Percentiles rank a stretch among this genome's conserved stretches.
Evolutionary conservation across 306 rosid species (phyloP).

Genomic region (Inga leiocalycina): DNA sequence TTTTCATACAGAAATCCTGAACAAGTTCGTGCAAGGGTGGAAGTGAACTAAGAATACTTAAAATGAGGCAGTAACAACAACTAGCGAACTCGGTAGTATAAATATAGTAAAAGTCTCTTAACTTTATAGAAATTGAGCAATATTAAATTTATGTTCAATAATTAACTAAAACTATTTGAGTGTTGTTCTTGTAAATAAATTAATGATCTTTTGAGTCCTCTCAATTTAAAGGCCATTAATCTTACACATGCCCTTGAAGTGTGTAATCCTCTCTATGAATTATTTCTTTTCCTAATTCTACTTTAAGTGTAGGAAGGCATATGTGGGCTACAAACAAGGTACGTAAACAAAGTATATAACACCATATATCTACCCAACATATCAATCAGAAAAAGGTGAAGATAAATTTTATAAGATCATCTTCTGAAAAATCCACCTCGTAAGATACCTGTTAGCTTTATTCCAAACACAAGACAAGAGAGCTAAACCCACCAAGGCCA

Average conservation of each 20-base stretch:
- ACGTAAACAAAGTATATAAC: conserved; percentile 12
- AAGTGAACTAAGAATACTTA: neutral
- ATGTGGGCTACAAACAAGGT: neutral
- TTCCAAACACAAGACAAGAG: too few relatives aligned
- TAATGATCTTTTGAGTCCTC: neutral
- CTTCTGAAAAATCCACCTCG: conserved; percentile 53
- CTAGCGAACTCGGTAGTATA: neutral
- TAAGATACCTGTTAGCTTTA: conserved; percentile 28
- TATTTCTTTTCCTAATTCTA: neutral
- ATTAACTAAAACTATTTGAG: neutral
- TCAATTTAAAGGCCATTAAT: neutral
- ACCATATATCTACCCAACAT: conserved; percentile 10
- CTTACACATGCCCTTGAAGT: neutral
- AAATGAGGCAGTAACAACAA: neutral
- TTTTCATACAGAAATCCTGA: too few relatives aligned
- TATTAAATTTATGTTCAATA: neutral
- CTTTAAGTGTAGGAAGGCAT: conserved; percentile 13
- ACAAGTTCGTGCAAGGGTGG: too few relatives aligned
- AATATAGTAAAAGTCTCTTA: neutral
- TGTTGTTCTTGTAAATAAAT: neutral
- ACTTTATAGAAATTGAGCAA: neutral
- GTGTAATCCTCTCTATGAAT: neutral
- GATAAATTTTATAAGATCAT: conserved; percentile 35
- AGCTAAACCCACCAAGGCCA: conserved; percentile 78
- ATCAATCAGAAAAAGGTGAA: conserved; percentile 30